These are phyloP conservation scores for Crotalaria pallida DNA, from an alignment of 306 rosid genomes.

Conservation along the genomic window DNA sequence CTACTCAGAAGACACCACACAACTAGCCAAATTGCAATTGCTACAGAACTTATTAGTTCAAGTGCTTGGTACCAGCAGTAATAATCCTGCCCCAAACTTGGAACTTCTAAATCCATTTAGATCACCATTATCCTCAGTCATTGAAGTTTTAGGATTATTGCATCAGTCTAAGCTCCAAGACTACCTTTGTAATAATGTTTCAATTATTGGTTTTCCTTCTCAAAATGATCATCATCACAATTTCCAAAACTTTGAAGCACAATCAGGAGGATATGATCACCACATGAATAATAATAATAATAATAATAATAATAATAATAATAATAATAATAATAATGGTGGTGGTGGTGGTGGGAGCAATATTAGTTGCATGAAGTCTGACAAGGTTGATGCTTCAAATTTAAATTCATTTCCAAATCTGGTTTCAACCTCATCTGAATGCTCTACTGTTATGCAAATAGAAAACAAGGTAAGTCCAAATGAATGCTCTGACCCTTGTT, in stretches of 20 bases:
- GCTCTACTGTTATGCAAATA: conserved; percentile 18
- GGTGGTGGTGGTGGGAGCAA: background rate
- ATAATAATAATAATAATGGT: no score
- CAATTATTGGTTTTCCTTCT: conserved; percentile 21
- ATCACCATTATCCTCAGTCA: conserved; percentile 26
- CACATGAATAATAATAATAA: no score
- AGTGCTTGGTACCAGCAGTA: conserved; percentile 23
- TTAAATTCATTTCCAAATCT: conserved; percentile 41
- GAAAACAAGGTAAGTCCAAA: conserved; percentile 22
- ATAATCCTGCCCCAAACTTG: conserved; percentile 13
- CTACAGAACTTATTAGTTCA: conserved; percentile 48
- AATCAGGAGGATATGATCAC: background rate
- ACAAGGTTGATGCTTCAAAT: conserved; percentile 2
- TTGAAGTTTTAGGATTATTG: conserved; percentile 31
- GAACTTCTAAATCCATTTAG: conserved; percentile 33
- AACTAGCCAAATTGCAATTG: conserved; percentile 44
- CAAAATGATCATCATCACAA: conserved; percentile 28
- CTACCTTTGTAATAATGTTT: conserved; percentile 7
- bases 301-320: no score
- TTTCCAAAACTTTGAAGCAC: conserved; percentile 24
- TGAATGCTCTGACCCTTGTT: conserved; percentile 25
- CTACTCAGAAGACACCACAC: conserved; percentile 44
- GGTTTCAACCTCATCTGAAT: conserved; percentile 41
- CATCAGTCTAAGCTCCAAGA: conserved; percentile 23
- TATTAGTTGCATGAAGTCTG: conserved; percentile 14